Evolutionary conservation across 148 eudicot species (phyloP).

Genomic region (Dianthus caryophyllus): DNA sequence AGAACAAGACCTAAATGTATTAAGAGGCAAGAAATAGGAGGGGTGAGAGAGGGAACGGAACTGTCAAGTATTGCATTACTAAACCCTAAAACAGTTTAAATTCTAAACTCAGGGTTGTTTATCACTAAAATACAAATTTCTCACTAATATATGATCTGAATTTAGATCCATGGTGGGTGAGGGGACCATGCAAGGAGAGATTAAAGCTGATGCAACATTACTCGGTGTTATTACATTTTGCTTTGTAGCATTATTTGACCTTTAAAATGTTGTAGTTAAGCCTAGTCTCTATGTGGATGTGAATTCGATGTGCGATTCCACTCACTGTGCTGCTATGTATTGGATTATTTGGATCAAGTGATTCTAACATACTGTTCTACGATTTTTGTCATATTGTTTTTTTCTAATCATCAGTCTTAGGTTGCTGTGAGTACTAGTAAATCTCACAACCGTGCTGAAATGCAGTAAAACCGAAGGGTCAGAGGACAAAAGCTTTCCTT

Average conservation of each 20-base stretch:
- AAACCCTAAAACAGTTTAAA: background rate
- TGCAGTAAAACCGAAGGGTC: slow-evolving; percentile 71
- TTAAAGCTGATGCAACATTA: background rate
- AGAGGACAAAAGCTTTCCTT: slow-evolving; percentile 72
- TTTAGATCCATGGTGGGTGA: background rate
- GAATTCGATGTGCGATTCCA: background rate
- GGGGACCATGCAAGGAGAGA: background rate
- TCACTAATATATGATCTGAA: background rate
- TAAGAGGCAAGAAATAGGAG: too few relatives aligned
- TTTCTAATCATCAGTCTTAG: background rate
- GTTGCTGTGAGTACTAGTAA: slow-evolving; percentile 1
- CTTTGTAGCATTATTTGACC: background rate
- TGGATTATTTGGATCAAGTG: background rate
- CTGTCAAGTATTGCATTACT: too few relatives aligned
- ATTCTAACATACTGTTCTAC: background rate
- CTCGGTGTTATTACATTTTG: background rate
- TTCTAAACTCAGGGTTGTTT: background rate
- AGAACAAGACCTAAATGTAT: too few relatives aligned
- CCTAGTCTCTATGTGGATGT: background rate
- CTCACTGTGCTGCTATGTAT: slow-evolving; percentile 5
- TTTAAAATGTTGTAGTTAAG: background rate
- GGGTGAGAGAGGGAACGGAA: too few relatives aligned
- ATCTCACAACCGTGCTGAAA: slow-evolving; percentile 12
- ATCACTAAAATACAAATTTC: background rate
- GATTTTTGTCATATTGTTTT: background rate